phyloP scores from a whole-genome alignment of 371 early-diverging fungal species.

The Apophysomyces variabilis region DNA sequence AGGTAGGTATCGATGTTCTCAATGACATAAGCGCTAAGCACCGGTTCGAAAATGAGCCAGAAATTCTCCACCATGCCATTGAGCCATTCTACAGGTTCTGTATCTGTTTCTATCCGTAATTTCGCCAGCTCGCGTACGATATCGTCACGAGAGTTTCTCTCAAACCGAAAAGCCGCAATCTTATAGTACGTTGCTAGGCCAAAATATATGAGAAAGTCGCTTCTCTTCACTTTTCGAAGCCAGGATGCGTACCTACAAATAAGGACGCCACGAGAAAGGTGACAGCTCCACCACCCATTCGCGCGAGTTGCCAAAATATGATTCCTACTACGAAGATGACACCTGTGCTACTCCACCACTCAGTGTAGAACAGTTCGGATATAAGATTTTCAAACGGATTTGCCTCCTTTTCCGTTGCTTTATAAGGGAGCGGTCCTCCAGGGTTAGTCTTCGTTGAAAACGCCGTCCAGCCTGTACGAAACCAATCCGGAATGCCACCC shows the following conservation, averaged over 20 bases:
- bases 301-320: conserved; percentile 43
- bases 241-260: conserved; percentile 48
- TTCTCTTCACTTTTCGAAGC: not conserved
- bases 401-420: conserved; percentile 30
- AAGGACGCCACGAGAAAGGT: conserved; percentile 50
- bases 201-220: not conserved
- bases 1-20: conserved; percentile 78
- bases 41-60: conserved; percentile 97
- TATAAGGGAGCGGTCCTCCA: conserved; percentile 33
- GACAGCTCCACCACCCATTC: conserved; percentile 57
- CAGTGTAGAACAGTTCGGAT: conserved; percentile 25
- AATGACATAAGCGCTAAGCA: conserved; percentile 80
- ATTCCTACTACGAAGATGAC: conserved; percentile 41
- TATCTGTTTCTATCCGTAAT: conserved; percentile 54
- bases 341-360: conserved; percentile 40
- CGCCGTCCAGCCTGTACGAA: conserved; percentile 46
- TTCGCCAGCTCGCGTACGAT: conserved; percentile 65
- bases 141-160: conserved; percentile 72
- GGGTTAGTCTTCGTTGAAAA: conserved; percentile 33
- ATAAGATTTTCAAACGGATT: conserved; percentile 25
- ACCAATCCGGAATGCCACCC: conserved; percentile 43
- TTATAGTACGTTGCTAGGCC: conserved; percentile 69
- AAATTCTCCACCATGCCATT: conserved; percentile 89
- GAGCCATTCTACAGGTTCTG: conserved; percentile 97
- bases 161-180: conserved; percentile 67